Conservation (phyloP, 1,284 basidiomycete species). For the Tilletiopsis washingtonensis region DNA sequence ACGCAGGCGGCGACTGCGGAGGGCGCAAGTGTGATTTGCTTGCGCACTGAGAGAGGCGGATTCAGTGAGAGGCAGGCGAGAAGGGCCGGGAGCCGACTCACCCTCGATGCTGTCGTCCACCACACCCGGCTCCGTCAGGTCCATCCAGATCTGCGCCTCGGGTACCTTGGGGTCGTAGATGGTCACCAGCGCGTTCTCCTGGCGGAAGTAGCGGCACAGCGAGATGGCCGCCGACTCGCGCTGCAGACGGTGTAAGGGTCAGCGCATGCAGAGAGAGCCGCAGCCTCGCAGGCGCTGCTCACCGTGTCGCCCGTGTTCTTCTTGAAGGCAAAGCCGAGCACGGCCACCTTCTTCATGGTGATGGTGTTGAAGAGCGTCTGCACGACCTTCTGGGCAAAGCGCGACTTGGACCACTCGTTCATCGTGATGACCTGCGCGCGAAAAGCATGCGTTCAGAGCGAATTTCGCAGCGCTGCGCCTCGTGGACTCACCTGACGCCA, state of each 20-base stretch:
- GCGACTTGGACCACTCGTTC: constrained; percentile 45
- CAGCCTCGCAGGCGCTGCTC: background rate
- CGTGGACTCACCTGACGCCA: too few species aligned
- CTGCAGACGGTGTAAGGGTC: constrained; percentile 46
- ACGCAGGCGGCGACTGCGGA: constrained; percentile 80
- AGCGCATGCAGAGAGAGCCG: background rate
- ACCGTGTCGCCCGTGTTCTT: constrained; percentile 46
- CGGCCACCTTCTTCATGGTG: constrained; percentile 88
- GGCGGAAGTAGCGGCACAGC: constrained; percentile 83
- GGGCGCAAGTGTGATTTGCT: constrained; percentile 69
- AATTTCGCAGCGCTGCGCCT: too few species aligned
- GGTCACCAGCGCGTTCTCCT: constrained; percentile 75
- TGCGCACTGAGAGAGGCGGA: constrained; percentile 60
- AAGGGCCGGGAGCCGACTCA: constrained; percentile 58
- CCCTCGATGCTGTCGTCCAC: constrained; percentile 54
- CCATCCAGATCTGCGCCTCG: constrained; percentile 52
- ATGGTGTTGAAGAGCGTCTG: constrained; percentile 91
- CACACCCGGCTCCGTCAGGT: constrained; percentile 52
- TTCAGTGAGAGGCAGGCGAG: background rate
- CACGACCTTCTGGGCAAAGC: constrained; percentile 49
- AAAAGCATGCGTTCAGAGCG: too few species aligned
- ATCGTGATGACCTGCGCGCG: constrained; percentile 49
- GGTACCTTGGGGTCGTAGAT: constrained; percentile 84
- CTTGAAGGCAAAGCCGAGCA: constrained; percentile 68
- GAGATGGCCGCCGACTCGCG: constrained; percentile 96